Evolutionary conservation across 2,329 filamentous ascomycete genomes (phyloP).

Genomic region (Colletotrichum sp.): DNA sequence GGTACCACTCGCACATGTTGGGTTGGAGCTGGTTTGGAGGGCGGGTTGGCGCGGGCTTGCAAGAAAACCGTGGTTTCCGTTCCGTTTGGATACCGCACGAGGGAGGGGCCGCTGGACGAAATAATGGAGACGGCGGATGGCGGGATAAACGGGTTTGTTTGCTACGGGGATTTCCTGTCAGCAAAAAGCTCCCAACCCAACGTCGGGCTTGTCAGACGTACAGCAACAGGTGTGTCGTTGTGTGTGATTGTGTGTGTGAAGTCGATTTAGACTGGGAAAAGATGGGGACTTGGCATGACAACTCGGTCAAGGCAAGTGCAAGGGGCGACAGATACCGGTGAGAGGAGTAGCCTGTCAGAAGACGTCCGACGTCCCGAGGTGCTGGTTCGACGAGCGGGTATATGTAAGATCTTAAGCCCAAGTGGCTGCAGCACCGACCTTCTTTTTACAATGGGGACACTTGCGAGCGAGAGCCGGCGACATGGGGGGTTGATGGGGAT

Average conservation of each 20-base stretch:
- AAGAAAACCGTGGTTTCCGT: not conserved
- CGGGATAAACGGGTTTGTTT: not conserved
- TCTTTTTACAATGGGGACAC: not conserved
- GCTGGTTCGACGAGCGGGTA: slow-evolving; percentile 16
- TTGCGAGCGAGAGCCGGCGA: not conserved
- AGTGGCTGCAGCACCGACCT: not conserved
- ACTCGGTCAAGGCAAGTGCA: slow-evolving; percentile 16
- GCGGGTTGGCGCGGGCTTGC: slow-evolving; percentile 11
- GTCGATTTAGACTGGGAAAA: slow-evolving; percentile 3
- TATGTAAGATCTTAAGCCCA: slow-evolving; percentile 19
- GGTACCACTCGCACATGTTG: slow-evolving; percentile 23
- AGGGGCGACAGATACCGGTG: slow-evolving; percentile 18
- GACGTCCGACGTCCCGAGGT: slow-evolving; percentile 14
- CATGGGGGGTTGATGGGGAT: not conserved
- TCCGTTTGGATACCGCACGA: not conserved
- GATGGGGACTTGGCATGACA: slow-evolving; percentile 13
- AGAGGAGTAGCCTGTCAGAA: slow-evolving; percentile 10
- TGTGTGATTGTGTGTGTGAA: not conserved
- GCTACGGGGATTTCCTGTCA: not conserved
- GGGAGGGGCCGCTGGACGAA: not conserved
- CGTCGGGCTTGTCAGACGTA: not conserved
- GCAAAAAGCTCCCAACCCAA: not conserved
- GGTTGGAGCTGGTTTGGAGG: slow-evolving; percentile 10
- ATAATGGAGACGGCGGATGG: not conserved
- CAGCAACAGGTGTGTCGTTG: not conserved